phyloP scores from a whole-genome alignment of 2,329 filamentous ascomycete species.

The Penicillium concentricum region DNA sequence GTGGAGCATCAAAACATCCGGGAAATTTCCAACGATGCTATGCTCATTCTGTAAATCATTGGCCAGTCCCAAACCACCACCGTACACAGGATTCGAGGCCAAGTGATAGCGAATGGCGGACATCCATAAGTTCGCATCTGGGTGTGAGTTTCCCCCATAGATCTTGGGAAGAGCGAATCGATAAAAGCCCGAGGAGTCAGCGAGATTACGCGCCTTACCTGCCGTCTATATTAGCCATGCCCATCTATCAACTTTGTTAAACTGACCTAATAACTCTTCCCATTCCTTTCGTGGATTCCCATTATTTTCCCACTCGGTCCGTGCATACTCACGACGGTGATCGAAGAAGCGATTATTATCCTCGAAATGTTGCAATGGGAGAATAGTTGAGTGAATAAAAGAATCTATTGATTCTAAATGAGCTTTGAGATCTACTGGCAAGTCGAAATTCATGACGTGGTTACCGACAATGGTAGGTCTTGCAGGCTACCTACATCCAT shows the following conservation, averaged over 20 bases:
- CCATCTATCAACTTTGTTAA: background rate
- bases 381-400: constrained; percentile 55
- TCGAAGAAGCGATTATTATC: constrained; percentile 67
- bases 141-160: constrained; percentile 50
- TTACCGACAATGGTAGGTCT: background rate
- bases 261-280: constrained; percentile 52
- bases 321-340: constrained; percentile 60
- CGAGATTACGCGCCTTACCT: constrained; percentile 49
- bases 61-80: constrained; percentile 55
- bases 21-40: constrained; percentile 62
- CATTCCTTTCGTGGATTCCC: constrained; percentile 60
- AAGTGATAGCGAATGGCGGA: constrained; percentile 61
- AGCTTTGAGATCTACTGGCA: constrained; percentile 50
- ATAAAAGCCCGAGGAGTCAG: constrained; percentile 61
- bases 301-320: constrained; percentile 60
- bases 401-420: constrained; percentile 54
- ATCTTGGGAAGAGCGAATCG: constrained; percentile 57
- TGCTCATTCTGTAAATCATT: constrained; percentile 67
- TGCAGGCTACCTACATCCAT: background rate
- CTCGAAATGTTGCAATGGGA: constrained; percentile 46
- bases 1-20: constrained; percentile 61
- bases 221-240: background rate
- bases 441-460: constrained; percentile 55
- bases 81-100: constrained; percentile 47
- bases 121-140: constrained; percentile 61